phyloP scores from a whole-genome alignment of 2,329 filamentous ascomycete species.

The Alternaria postmessia region DNA sequence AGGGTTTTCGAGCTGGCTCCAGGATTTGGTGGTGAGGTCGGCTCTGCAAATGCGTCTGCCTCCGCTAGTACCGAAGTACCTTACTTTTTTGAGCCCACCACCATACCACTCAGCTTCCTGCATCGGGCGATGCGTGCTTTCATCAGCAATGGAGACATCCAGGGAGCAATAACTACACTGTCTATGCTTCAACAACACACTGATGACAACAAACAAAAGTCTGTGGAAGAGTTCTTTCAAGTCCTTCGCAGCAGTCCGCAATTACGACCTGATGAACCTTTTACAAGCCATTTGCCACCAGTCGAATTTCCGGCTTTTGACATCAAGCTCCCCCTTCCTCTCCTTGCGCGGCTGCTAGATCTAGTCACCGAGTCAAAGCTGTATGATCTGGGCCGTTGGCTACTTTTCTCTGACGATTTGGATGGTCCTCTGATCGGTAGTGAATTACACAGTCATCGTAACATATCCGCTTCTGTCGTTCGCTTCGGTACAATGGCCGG shows the following conservation, averaged over 20 bases:
- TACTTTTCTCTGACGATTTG: conserved; percentile 61
- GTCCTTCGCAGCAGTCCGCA: conserved; percentile 30
- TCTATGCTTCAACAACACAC: conserved; percentile 51
- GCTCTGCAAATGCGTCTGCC: conserved; percentile 46
- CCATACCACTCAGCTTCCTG: conserved; percentile 52
- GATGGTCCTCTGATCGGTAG: conserved; percentile 63
- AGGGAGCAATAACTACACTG: conserved; percentile 51
- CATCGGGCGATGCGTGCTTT: conserved; percentile 54
- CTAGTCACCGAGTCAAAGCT: conserved; percentile 57
- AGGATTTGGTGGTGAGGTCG: conserved; percentile 52
- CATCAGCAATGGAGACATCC: conserved; percentile 50
- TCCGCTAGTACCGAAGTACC: conserved; percentile 30
- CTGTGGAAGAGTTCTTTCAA: conserved; percentile 54
- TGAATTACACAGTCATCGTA: conserved; percentile 56
- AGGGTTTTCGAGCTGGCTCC: conserved; percentile 51
- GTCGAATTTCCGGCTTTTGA: conserved; percentile 57
- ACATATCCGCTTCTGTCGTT: conserved; percentile 62
- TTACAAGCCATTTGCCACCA: conserved; percentile 36
- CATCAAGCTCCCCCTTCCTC: conserved; percentile 56
- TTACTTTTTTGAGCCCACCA: conserved; percentile 57
- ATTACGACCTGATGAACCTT: conserved; percentile 31
- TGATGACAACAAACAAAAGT: conserved; percentile 55
- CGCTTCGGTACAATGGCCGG: conserved; percentile 62
- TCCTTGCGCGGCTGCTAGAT: conserved; percentile 62
- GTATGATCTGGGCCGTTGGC: conserved; percentile 61